A percentile compares a stretch with the other conserved stretches of the same genome.
These are phyloP conservation scores for Salix brachista DNA, from an alignment of 345 rosid species.

Conservation along the genomic window DNA sequence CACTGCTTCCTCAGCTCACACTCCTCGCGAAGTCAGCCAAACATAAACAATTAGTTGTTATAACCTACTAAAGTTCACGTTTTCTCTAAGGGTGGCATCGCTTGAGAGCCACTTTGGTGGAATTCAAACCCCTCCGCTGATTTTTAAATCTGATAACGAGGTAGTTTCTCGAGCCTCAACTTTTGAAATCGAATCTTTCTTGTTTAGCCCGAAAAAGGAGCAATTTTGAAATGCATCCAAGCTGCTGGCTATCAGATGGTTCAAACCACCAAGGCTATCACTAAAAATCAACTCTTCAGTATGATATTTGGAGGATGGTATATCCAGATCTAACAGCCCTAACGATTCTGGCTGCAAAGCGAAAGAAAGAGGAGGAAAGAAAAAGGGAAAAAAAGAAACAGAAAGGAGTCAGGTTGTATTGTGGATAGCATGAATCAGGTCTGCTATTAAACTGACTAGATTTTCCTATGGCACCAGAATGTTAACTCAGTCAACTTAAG, in stretches of 20 bases:
- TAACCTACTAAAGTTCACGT: neutral
- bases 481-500: neutral
- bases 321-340: constrained; percentile 75
- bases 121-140: constrained; percentile 38
- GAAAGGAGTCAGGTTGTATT: neutral
- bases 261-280: constrained; percentile 82
- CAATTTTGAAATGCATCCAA: constrained; percentile 86
- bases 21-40: constrained; percentile 16
- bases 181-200: constrained; percentile 56
- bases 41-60: constrained; percentile 1
- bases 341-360: constrained; percentile 83
- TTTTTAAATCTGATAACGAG: constrained; percentile 36
- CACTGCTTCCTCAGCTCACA: constrained; percentile 11
- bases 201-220: constrained; percentile 27
- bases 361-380: neutral
- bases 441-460: neutral
- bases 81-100: neutral
- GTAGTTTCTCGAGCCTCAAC: constrained; percentile 50
- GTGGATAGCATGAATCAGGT: constrained; percentile 13
- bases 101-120: neutral
- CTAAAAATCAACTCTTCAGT: constrained; percentile 60
- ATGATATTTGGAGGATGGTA: constrained; percentile 59
- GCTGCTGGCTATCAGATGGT: constrained; percentile 85
- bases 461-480: neutral
- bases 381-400: neutral